These are phyloP conservation scores for Candida namnaoensis DNA, from an alignment of 805 yeast species.

Conservation along the genomic window DNA sequence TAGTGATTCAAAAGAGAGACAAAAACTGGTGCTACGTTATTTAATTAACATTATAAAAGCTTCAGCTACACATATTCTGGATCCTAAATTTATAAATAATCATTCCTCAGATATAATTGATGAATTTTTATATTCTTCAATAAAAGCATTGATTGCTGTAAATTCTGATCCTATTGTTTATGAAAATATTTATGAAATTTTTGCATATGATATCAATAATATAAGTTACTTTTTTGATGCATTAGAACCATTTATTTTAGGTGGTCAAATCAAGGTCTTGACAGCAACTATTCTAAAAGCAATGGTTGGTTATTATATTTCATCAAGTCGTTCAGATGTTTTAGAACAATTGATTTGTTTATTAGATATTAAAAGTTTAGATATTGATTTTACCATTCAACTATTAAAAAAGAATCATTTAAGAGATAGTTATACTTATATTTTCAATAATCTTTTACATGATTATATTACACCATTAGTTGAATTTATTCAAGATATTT, in stretches of 20 bases:
- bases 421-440: conserved; percentile 54
- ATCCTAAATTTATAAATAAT: conserved; percentile 3
- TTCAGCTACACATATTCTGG: conserved; percentile 16
- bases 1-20: conserved; percentile 29
- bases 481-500: conserved; percentile 39
- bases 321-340: conserved; percentile 29
- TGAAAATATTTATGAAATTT: conserved; percentile 37
- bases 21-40: conserved; percentile 39
- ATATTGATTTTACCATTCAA: conserved; percentile 66
- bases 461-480: conserved; percentile 69
- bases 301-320: conserved; percentile 45
- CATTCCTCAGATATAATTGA: conserved; percentile 13
- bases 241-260: conserved; percentile 42
- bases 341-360: conserved; percentile 66
- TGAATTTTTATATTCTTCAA: conserved; percentile 25
- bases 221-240: conserved; percentile 37
- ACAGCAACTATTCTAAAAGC: conserved; percentile 59
- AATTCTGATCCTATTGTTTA: conserved; percentile 25
- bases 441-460: conserved; percentile 60
- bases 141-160: conserved; percentile 32
- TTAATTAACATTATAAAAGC: conserved; percentile 44
- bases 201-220: conserved; percentile 17
- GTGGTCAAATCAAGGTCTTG: conserved; percentile 34
- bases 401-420: conserved; percentile 50
- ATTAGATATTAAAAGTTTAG: conserved; percentile 59